Evolutionary conservation across 306 rosid genomes (phyloP).

Genomic region (Albizia julibrissin): DNA sequence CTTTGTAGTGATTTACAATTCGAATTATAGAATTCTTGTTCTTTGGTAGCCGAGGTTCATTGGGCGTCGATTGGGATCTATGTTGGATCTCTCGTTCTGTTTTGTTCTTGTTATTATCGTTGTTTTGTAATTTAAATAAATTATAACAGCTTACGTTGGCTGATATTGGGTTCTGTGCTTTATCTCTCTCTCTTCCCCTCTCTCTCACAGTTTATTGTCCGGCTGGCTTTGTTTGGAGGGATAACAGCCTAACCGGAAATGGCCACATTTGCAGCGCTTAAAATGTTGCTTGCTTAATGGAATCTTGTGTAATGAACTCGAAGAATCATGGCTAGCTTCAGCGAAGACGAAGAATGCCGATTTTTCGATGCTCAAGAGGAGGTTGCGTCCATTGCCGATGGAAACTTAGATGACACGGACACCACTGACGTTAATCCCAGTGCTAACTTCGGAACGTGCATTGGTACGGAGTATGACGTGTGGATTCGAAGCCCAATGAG

Average conservation of each 20-base stretch:
- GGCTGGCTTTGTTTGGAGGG: slow-evolving; percentile 54
- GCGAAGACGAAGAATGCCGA: slow-evolving; percentile 63
- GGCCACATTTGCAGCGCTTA: slow-evolving; percentile 44
- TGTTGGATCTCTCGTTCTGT: slow-evolving; percentile 74
- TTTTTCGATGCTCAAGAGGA: slow-evolving; percentile 92
- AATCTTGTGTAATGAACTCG: slow-evolving; percentile 79
- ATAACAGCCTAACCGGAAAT: slow-evolving; percentile 43
- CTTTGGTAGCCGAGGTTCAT: slow-evolving; percentile 60
- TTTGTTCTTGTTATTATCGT: slow-evolving; percentile 40
- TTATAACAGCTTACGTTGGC: slow-evolving; percentile 42
- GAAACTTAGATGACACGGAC: slow-evolving; percentile 40
- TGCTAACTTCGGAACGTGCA: slow-evolving; percentile 29
- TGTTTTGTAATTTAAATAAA: slow-evolving; percentile 38
- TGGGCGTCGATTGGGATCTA: slow-evolving; percentile 83
- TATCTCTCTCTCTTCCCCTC: slow-evolving; percentile 3
- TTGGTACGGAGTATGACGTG: slow-evolving; percentile 52
- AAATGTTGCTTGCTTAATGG: slow-evolving; percentile 66
- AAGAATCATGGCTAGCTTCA: slow-evolving; percentile 70
- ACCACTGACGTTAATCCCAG: slow-evolving; percentile 34
- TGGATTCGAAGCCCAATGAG: slow-evolving; percentile 77
- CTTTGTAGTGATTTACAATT: slow-evolving; percentile 28
- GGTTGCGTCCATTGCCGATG: slow-evolving; percentile 53
- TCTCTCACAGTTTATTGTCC: slow-evolving; percentile 31
- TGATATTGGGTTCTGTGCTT: slow-evolving; percentile 58
- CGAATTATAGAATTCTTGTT: slow-evolving; percentile 36